Percentiles rank a stretch among this genome's conserved stretches.
Evolutionary conservation across 2,329 filamentous ascomycete genomes (phyloP).

Genomic region (Claviceps spartinae): DNA sequence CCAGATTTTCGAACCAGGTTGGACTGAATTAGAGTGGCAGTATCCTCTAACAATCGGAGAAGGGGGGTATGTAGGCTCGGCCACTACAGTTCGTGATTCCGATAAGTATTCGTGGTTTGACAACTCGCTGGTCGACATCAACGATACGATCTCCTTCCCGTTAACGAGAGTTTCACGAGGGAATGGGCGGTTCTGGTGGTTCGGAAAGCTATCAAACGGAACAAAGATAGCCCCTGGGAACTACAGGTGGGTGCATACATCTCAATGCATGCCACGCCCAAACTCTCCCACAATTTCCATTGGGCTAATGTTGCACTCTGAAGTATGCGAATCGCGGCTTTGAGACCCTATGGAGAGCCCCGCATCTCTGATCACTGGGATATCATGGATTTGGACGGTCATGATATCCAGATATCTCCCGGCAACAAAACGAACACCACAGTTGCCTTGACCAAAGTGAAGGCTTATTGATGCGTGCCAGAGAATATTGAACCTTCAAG

Average conservation of each 20-base stretch:
- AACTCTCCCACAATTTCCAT: neutral
- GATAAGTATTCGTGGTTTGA: constrained; percentile 2
- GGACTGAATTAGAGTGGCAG: constrained; percentile 26
- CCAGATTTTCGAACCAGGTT: constrained; percentile 25
- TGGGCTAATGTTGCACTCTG: neutral
- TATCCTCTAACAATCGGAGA: constrained; percentile 26
- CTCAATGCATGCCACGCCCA: neutral
- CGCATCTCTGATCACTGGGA: constrained; percentile 29
- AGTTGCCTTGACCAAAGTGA: neutral
- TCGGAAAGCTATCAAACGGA: constrained; percentile 28
- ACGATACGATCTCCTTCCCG: constrained; percentile 26
- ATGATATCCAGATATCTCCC: constrained; percentile 22
- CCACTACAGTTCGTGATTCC: constrained; percentile 16
- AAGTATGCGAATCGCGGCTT: constrained; percentile 27
- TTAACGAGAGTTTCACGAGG: constrained; percentile 20
- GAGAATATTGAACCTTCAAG: too few species aligned
- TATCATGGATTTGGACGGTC: constrained; percentile 16
- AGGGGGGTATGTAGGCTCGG: constrained; percentile 28
- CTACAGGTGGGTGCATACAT: constrained; percentile 19
- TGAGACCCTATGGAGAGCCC: constrained; percentile 28
- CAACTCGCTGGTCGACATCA: constrained; percentile 13
- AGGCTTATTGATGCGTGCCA: neutral
- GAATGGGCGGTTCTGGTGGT: constrained; percentile 25
- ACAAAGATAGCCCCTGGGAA: constrained; percentile 26
- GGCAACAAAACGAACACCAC: constrained; percentile 17